Percentiles rank a stretch among this genome's conserved stretches.
Evolutionary conservation across 345 rosid species (phyloP).

Genomic region (Noccaea bulbosa): DNA sequence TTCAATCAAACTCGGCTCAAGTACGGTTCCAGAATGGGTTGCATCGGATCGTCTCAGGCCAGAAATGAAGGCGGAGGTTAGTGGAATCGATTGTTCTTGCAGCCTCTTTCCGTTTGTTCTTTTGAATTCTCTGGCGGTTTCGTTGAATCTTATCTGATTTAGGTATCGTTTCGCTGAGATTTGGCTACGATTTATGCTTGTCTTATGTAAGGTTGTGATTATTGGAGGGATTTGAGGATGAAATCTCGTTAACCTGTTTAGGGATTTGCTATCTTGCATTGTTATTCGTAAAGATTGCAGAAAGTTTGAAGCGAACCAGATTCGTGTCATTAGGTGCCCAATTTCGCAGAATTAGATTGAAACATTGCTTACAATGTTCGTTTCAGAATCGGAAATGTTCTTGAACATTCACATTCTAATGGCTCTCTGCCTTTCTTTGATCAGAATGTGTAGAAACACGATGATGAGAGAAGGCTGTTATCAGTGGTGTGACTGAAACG

Average conservation of each 20-base stretch:
- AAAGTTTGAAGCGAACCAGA: neutral
- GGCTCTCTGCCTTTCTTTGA: no score
- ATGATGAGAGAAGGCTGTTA: neutral
- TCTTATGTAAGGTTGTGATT: neutral
- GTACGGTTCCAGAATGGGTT: slow-evolving; percentile 32
- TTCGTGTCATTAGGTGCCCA: neutral
- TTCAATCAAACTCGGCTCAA: neutral
- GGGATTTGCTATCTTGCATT: neutral
- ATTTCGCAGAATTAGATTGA: neutral
- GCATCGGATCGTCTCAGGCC: slow-evolving; percentile 42
- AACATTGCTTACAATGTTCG: no score
- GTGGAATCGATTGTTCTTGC: neutral
- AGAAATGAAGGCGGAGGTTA: slow-evolving; percentile 30
- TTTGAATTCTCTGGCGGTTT: neutral
- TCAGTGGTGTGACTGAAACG: neutral
- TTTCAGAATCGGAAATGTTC: no score
- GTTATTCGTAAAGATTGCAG: neutral
- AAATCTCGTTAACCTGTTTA: neutral
- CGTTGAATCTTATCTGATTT: neutral
- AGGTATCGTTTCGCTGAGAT: no score
- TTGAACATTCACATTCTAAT: no score
- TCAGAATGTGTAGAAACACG: no score
- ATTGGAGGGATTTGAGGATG: neutral
- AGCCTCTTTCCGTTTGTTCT: neutral
- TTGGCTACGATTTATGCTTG: neutral